Percentiles rank a stretch among this genome's conserved stretches.
Conservation (phyloP, 169 alveolate species). For the Plasmodium berghei region DNA sequence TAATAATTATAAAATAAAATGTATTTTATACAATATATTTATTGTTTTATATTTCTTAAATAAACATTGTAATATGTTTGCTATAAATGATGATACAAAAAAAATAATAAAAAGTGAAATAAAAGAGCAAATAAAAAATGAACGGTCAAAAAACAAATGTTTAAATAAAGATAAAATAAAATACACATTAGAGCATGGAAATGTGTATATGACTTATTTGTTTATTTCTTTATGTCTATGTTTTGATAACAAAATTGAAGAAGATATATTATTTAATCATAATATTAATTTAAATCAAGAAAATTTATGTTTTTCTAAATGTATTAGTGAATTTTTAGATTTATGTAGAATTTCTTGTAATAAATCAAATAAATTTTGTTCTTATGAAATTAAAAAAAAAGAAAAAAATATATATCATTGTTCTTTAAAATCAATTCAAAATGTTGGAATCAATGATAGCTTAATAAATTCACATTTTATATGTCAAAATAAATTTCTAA, state of each 20-base stretch:
- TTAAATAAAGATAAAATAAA: conserved; percentile 23
- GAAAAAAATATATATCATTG: conserved; percentile 48
- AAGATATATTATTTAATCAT: conserved; percentile 39
- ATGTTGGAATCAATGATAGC: conserved; percentile 45
- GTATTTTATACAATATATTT: conserved; percentile 58
- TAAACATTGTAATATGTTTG: conserved; percentile 13
- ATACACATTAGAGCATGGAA: conserved; percentile 26
- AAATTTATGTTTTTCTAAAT: conserved; percentile 16
- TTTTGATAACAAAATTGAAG: conserved; percentile 51
- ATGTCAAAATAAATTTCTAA: conserved; percentile 44
- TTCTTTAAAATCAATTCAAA: conserved; percentile 19
- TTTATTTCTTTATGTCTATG: conserved; percentile 57
- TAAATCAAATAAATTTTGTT: conserved; percentile 33
- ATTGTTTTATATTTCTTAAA: conserved; percentile 45
- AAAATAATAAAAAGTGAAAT: not conserved
- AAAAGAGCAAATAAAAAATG: conserved; percentile 10
- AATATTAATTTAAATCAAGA: conserved; percentile 49
- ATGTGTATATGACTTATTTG: conserved; percentile 39
- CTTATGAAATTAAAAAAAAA: conserved; percentile 43
- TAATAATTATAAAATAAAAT: conserved; percentile 67
- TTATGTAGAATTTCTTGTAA: conserved; percentile 39
- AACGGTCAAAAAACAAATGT: not conserved
- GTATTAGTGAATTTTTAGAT: conserved; percentile 55
- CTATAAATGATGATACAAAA: not conserved
- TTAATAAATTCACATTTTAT: conserved; percentile 58